phyloP scores from a whole-genome alignment of 192 early-diverging fungal genomes.

The Backusella macrospora region DNA sequence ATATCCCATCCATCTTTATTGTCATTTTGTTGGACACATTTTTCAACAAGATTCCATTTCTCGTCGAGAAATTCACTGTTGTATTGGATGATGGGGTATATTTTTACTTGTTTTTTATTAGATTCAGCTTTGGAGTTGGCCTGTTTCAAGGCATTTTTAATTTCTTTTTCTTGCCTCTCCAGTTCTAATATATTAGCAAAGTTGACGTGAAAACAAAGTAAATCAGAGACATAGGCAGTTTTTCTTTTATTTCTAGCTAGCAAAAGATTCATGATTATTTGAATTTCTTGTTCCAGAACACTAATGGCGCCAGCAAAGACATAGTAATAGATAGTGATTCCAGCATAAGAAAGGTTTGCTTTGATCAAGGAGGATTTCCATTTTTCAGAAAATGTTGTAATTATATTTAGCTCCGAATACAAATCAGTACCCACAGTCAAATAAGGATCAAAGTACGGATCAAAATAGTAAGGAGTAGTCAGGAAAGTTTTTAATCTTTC shows the following conservation, averaged over 20 bases:
- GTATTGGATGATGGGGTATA: background rate
- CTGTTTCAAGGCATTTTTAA: background rate
- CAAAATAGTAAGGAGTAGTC: background rate
- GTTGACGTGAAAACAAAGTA: background rate
- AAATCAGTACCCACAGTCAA: background rate
- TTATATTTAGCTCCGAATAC: background rate
- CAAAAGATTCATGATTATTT: background rate
- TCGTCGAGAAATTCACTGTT: background rate
- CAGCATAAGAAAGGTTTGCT: background rate
- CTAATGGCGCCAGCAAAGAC: background rate
- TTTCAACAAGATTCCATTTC: background rate
- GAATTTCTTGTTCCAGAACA: background rate
- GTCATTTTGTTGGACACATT: background rate
- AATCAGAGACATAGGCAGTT: background rate
- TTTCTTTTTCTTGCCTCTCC: background rate
- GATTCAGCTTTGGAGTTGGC: background rate
- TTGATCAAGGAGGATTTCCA: background rate
- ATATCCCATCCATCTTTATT: background rate
- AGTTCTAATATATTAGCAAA: background rate
- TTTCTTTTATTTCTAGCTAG: background rate
- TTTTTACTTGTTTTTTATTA: background rate
- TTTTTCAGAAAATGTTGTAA: background rate
- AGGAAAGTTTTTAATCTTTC: background rate
- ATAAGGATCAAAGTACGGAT: conserved; percentile 3
- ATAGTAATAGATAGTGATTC: background rate